Evolutionary conservation across 495 filamentous ascomycete genomes (phyloP), one percentile per base, ranked within the genome.

Genomic region (Penicillium dipodomyicola): DNA sequence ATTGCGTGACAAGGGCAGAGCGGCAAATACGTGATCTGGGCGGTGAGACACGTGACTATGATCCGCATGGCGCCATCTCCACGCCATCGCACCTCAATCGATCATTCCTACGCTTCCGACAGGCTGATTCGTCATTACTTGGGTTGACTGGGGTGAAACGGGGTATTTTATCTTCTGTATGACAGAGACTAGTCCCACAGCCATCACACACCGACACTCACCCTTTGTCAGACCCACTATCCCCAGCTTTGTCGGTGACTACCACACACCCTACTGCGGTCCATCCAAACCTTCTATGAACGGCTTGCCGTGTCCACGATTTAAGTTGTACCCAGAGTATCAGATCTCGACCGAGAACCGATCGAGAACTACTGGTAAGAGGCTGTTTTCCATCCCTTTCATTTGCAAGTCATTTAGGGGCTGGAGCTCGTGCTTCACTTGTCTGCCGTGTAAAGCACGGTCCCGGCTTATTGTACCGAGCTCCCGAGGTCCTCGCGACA

Each of bases 61-160:
- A 48, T 20, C 45, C 27, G 27, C 27, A 57, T 57, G 25, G 47
- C 55, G 55, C 47, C 46, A 57, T 57, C 54, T 49, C 54, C 46
- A 29, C 39, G 9, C 17, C 19, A 3, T 25, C 17, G 19, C 55
- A 45, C 47, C 33, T 42, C 55, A 51, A 12, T 25, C 27, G 20
- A 44, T 17, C 47, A 22, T 42, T 46, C 44, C 44, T n/a, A 17
- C 14, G 29, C 52, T 45, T 41, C 45, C 32, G 11, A 35, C 43
- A 45, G 42, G 32, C n/a, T 35, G 37, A 57, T 57, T 51, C 43
- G 52, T 22, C 23, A 33, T 25, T 14, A 9, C 15, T n/a, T 25
- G 10, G 17, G 19, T 19, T 14, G 3, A 29, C 35, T 30, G 35
- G 49, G 35, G 39, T 32, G 20, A 45, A 45, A 15, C 22, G 43